Base-by-base conservation (phyloP, 495 filamentous ascomycete genomes). In the Parathielavia hyrcaniae region DNA sequence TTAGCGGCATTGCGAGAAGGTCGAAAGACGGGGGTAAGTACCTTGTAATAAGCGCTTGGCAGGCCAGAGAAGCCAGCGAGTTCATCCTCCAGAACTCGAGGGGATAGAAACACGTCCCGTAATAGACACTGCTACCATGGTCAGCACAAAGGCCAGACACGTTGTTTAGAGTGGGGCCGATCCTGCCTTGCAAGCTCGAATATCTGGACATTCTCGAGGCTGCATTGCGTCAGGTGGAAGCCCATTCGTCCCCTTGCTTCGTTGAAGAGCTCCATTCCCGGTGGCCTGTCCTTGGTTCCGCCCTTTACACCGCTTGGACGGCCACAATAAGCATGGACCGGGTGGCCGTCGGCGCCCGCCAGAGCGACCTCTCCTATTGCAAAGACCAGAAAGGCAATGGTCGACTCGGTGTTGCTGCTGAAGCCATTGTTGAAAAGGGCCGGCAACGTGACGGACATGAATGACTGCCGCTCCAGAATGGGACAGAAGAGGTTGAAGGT, bases 191-290 rank as follows among this genome's bases (percentile, higher is more conserved):
- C 71, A 20, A 85, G 67, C 16, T 81, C 67, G 55, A 75, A 77
- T 20, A 81, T 76, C 60, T 83, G 82, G 17, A 84, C 71, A 60
- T 80, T 82, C 60, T 81, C 81, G 13, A 85, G 69, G 57, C 74
- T 78, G 62, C 74, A 81, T 41, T 81, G 74, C 1, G 76, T 78
- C 35, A 79, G 56, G 35, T 78, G 70, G 64, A 82, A 85, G 8
- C 82, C 82, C 63, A 84, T 76, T 26, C 81, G 71, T 56, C 73
- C 77, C 39, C 81, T 73, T 2, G 80, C 82, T 66, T 84, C 82
- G 59, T 83, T 84, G 64, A 84, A 85, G 22, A 83, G 67, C 3
- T 71, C 70, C 7, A 85, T 62, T 5, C 82, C 82, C 1, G 82
- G 82, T n/a, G 82, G 81, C 14, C 65, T 64, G 12, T 74, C 69